These are phyloP conservation scores for Phytophthora sansomeana DNA, from an alignment of 352 stramenopile species.

Conservation along the genomic window DNA sequence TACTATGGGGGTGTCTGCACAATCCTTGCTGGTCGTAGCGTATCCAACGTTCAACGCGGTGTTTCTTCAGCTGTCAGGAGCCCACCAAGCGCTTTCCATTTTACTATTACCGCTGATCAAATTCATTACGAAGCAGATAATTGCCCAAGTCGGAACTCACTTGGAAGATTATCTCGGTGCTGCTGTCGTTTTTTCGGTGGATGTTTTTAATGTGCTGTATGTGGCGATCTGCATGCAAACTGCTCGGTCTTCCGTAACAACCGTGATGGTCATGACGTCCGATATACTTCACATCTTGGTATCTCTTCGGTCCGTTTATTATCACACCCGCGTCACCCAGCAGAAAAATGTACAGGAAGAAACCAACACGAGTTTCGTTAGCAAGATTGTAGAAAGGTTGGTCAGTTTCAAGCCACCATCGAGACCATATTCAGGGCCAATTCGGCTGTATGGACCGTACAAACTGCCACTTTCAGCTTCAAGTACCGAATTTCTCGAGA, in stretches of 20 bases:
- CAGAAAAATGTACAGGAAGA: background rate
- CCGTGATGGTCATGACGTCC: conserved; percentile 13
- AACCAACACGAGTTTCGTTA: background rate
- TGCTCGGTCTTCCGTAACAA: conserved; percentile 27
- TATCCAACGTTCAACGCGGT: conserved; percentile 38
- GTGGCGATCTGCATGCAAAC: conserved; percentile 47
- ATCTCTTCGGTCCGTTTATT: conserved; percentile 23
- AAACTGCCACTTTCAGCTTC: conserved; percentile 11
- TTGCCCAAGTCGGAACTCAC: conserved; percentile 15
- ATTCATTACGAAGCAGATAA: conserved; percentile 36
- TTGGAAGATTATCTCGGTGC: conserved; percentile 34
- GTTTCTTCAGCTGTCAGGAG: conserved; percentile 18
- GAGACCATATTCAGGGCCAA: conserved; percentile 13
- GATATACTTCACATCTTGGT: conserved; percentile 24
- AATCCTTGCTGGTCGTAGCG: conserved; percentile 32
- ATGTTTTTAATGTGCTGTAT: conserved; percentile 49
- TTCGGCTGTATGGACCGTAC: conserved; percentile 19
- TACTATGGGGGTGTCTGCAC: conserved; percentile 8
- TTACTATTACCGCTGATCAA: conserved; percentile 34
- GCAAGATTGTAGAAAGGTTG: conserved; percentile 2
- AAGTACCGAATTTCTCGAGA: conserved; percentile 2
- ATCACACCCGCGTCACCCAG: background rate
- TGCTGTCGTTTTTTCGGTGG: conserved; percentile 36
- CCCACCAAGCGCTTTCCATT: conserved; percentile 26
- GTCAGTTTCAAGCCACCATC: conserved; percentile 1